Conservation (phyloP, 768 basidiomycete genomes). For the Tricholomella constricta region DNA sequence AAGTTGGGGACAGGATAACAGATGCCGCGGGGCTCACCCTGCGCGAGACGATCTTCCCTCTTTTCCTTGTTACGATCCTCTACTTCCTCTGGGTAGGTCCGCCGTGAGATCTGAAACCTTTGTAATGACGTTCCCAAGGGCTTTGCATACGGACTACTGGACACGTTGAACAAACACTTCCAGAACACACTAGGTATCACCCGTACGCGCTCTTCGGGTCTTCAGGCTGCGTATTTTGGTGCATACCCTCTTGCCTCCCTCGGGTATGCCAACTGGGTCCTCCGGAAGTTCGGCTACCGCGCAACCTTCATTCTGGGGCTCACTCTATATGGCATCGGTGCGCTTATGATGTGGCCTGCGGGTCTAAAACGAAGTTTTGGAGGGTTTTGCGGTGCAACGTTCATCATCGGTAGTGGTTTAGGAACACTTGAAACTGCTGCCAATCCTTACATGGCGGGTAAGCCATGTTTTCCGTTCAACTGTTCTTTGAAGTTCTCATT, state of each 20-base stretch:
- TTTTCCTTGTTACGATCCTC: constrained; percentile 37
- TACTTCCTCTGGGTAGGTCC: constrained; percentile 37
- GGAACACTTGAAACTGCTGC: constrained; percentile 35
- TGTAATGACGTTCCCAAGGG: constrained; percentile 18
- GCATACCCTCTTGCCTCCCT: constrained; percentile 37
- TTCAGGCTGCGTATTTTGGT: constrained; percentile 38
- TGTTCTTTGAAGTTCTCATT: neutral
- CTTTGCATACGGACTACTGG: constrained; percentile 35
- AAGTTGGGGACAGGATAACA: constrained; percentile 33
- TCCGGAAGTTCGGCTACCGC: constrained; percentile 34
- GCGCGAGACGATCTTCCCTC: constrained; percentile 32
- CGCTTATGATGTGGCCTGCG: constrained; percentile 38
- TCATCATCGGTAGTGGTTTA: constrained; percentile 36
- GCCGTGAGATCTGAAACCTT: neutral
- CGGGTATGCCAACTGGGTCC: constrained; percentile 35
- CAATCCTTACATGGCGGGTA: constrained; percentile 39
- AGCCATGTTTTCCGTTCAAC: too few relatives aligned
- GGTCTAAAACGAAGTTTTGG: constrained; percentile 34
- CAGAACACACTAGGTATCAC: constrained; percentile 34
- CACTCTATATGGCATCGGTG: constrained; percentile 32
- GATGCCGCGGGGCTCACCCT: constrained; percentile 33
- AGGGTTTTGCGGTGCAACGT: constrained; percentile 38
- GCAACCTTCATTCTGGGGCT: constrained; percentile 36
- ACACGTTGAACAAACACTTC: constrained; percentile 38
- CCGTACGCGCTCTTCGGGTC: constrained; percentile 34